Base-by-base conservation (phyloP, 2,329 filamentous ascomycete genomes). In the Niveomyces coronatus region DNA sequence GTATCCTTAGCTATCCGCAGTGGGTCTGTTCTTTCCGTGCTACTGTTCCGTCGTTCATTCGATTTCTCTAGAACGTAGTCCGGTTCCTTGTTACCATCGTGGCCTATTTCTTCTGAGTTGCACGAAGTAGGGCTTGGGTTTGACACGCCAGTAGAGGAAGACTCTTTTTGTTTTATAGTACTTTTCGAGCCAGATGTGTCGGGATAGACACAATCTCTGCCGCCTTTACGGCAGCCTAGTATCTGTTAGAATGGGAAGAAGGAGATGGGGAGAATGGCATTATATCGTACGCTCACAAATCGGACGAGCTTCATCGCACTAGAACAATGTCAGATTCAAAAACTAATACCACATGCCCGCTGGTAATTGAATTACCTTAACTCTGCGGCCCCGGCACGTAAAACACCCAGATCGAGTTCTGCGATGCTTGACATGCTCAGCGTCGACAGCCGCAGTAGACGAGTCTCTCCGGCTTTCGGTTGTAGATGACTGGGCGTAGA, bases 361-460 rank as follows among this genome's bases (percentile, higher is more conserved):
- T 10, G 17, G 30, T 17, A 23, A 24, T 28, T 27, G n/a, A 35
- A 54, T 47, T 64, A 79, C 77, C 70, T 82, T 96, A 36, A 96
- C 88, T 57, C 91, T 76, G 48, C 91, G 76, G 51, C 80, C 81
- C 42, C 91, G 76, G 60, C 91, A 98, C 32, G 88, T 96, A 47
- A 70, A 95, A 63, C 91, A 98, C 19, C 91, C 91, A 46, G 87
- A 95, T 50, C 91, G 74, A 30, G 91, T 96, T 49, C 91, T 78
- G 44, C 88, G 82, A 57, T 96, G 89, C 61, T 96, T 96, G 48
- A 93, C 82, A 53, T 83, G 80, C 44, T 93, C 84, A 33, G 65
- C 45, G 3, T 66, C 68, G 3, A 64, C 55, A 9, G 62, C 52
- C 1, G 49, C 44, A 8, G 45, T 49, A 19, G 39, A 9, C 14